Evolutionary conservation across 2,329 filamentous ascomycete genomes (phyloP).

Genomic region (Fusarium tjaetaba): DNA sequence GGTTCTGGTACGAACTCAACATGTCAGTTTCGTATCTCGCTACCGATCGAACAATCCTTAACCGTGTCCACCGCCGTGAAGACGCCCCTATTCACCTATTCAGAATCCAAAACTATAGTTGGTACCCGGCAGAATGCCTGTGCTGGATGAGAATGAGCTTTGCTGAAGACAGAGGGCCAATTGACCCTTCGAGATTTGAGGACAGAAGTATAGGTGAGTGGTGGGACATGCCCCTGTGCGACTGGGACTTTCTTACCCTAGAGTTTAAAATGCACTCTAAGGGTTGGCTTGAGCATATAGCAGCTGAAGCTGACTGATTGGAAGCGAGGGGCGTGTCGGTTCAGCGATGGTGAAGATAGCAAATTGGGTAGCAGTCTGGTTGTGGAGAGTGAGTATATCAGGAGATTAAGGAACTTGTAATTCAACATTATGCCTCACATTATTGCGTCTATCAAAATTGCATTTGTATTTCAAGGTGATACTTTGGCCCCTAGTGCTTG

Average conservation of each 20-base stretch:
- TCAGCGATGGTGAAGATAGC: not conserved
- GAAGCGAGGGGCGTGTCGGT: no score
- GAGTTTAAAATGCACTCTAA: rapidly evolving
- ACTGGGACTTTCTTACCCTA: not conserved
- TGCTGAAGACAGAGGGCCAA: not conserved
- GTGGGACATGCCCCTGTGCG: not conserved
- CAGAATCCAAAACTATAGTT: not conserved
- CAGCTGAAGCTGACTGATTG: no score
- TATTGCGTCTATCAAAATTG: not conserved
- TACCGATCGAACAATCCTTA: not conserved
- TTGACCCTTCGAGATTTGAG: not conserved
- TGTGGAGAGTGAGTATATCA: not conserved
- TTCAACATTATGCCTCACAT: not conserved
- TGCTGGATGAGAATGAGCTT: rapidly evolving
- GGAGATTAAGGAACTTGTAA: not conserved
- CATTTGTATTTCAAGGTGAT: not conserved
- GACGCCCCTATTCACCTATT: not conserved
- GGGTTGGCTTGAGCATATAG: not conserved
- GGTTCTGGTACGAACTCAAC: not conserved
- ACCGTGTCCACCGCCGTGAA: no score
- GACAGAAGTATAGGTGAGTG: not conserved
- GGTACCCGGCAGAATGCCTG: not conserved
- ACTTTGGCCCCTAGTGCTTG: not conserved
- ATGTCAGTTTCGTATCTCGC: not conserved
- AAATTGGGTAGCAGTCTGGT: not conserved